Evolutionary conservation across 495 filamentous ascomycete species (phyloP).

Genomic region (Lophiotrema nucula): DNA sequence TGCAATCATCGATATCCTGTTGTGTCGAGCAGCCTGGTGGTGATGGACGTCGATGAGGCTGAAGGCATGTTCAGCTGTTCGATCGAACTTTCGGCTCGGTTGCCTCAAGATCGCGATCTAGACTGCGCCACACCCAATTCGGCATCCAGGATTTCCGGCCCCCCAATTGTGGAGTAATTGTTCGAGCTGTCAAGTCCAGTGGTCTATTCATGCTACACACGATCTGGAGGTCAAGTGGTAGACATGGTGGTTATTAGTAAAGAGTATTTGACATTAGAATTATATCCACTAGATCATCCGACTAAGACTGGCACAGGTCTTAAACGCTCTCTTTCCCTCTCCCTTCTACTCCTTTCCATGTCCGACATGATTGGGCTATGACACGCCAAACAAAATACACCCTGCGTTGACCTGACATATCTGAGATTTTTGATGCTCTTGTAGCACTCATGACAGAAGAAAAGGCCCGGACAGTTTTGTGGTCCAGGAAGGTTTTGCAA

Average conservation of each 20-base stretch:
- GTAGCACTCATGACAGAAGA: conserved; percentile 16
- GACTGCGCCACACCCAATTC: no score
- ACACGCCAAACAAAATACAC: conserved; percentile 16
- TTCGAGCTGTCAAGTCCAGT: no score
- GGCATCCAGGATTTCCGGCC: no score
- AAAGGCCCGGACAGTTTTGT: neutral
- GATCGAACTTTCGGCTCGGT: no score
- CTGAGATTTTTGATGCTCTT: conserved; percentile 9
- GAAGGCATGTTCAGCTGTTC: no score
- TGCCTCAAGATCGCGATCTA: no score
- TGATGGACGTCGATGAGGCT: no score
- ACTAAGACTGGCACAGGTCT: neutral
- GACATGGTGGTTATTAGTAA: no score
- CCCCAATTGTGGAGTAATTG: no score
- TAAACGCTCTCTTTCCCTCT: neutral
- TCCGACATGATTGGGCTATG: neutral
- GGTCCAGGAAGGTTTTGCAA: neutral
- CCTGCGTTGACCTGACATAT: conserved; percentile 6
- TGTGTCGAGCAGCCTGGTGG: neutral
- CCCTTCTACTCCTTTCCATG: neutral
- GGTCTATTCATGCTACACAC: no score
- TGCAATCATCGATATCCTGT: no score
- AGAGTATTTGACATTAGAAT: neutral
- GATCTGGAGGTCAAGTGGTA: no score
- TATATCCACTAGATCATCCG: neutral